Evolutionary conservation across 495 filamentous ascomycete genomes (phyloP).

Genomic region (Neurospora terricola): DNA sequence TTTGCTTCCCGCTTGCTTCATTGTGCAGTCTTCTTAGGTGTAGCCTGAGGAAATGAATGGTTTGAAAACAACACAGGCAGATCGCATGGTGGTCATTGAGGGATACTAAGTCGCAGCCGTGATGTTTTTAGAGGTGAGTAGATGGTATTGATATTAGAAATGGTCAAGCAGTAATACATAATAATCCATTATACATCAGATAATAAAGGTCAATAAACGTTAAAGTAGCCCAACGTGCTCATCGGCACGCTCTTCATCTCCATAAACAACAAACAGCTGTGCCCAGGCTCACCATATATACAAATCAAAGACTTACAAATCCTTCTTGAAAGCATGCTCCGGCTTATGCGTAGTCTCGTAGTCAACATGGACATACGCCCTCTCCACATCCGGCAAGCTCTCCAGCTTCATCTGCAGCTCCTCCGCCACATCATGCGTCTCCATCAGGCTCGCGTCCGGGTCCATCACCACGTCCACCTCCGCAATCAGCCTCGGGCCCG

Average conservation of each 20-base stretch:
- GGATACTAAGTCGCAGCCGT: no score
- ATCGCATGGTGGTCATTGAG: background rate
- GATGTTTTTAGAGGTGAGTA: background rate
- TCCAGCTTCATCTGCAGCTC: slow-evolving; percentile 92
- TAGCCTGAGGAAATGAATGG: background rate
- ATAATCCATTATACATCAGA: background rate
- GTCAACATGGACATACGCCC: slow-evolving; percentile 95
- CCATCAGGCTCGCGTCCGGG: slow-evolving; percentile 51
- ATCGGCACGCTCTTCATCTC: background rate
- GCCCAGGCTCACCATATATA: background rate
- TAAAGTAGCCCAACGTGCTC: background rate
- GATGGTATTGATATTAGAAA: background rate
- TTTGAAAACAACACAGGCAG: background rate
- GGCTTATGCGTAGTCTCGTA: slow-evolving; percentile 96
- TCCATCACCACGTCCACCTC: slow-evolving; percentile 90
- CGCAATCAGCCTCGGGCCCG: slow-evolving; percentile 79
- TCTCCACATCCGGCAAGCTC: slow-evolving; percentile 81
- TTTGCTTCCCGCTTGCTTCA: background rate
- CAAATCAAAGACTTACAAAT: slow-evolving; percentile 23
- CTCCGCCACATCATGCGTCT: slow-evolving; percentile 90
- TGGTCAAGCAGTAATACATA: background rate
- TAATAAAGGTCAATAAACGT: background rate
- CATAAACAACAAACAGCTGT: background rate
- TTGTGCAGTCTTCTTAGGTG: background rate
- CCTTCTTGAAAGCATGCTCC: slow-evolving; percentile 49